Percentiles rank a stretch among this genome's conserved stretches.
Conservation (phyloP, 2,329 filamentous ascomycete species). For the Knufia fluminis region DNA sequence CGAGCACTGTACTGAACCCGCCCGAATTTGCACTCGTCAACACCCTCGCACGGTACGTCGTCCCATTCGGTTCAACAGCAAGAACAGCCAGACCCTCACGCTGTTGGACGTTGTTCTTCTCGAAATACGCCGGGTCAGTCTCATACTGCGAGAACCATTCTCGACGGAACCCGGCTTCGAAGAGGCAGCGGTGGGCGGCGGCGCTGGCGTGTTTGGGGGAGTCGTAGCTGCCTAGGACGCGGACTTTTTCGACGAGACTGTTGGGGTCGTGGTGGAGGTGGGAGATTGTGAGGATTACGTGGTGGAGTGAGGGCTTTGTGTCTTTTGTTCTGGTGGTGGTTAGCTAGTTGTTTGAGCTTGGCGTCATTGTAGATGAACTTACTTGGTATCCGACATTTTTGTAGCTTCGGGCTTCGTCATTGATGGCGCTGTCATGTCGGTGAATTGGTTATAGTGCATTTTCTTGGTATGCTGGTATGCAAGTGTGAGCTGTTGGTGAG, state of each 20-base stretch:
- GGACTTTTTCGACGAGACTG: conserved; percentile 23
- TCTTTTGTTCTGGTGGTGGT: too few relatives aligned
- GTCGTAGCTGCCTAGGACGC: conserved; percentile 25
- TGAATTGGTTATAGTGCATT: too few relatives aligned
- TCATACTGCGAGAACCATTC: conserved; percentile 26
- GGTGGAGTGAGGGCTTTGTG: too few relatives aligned
- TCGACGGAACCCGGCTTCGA: conserved; percentile 25
- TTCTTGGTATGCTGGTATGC: too few relatives aligned
- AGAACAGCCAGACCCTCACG: conserved; percentile 21
- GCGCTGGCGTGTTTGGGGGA: conserved; percentile 60
- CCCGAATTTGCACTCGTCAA: conserved; percentile 21
- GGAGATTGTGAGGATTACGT: conserved; percentile 23
- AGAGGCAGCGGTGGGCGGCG: conserved; percentile 50
- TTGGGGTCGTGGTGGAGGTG: conserved; percentile 23
- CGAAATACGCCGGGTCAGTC: conserved; percentile 16
- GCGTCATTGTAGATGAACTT: too few relatives aligned
- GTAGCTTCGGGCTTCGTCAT: too few relatives aligned
- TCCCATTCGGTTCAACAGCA: conserved; percentile 23
- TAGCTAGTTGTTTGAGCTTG: too few relatives aligned
- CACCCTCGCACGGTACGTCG: conserved; percentile 24
- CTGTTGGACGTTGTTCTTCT: conserved; percentile 14
- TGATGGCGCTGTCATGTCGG: too few relatives aligned
- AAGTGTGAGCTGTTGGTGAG: too few relatives aligned
- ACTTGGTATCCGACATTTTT: too few relatives aligned
- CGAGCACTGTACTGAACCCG: conserved; percentile 12